Evolutionary conservation across 495 filamentous ascomycete genomes (phyloP).

Genomic region (Penicillium macrosclerotiorum): DNA sequence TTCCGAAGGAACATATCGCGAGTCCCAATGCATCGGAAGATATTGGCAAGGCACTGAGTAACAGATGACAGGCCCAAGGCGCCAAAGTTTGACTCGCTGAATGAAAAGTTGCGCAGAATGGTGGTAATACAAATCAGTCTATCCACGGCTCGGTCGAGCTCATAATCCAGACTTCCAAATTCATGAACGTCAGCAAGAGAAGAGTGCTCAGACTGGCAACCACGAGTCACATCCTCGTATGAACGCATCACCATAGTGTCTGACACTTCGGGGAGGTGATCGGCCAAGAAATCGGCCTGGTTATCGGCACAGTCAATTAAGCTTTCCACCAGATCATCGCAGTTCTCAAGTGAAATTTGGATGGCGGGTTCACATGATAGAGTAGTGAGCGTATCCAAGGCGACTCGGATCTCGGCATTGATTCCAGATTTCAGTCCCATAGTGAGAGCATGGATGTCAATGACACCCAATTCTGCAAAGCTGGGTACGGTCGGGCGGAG

Average conservation of each 20-base stretch:
- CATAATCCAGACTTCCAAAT: conserved; percentile 76
- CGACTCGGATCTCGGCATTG: conserved; percentile 79
- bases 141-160: conserved; percentile 83
- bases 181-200: conserved; percentile 64
- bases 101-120: conserved; percentile 89
- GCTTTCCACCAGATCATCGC: conserved; percentile 85
- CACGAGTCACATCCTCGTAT: conserved; percentile 85
- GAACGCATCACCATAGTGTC: conserved; percentile 75
- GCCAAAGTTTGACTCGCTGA: conserved; percentile 70
- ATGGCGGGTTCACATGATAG: conserved; percentile 62
- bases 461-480: conserved; percentile 75
- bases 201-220: conserved; percentile 67
- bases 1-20: conserved; percentile 81
- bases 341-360: conserved; percentile 66
- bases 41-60: conserved; percentile 73
- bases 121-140: conserved; percentile 87
- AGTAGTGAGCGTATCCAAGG: conserved; percentile 77
- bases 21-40: conserved; percentile 85
- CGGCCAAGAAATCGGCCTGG: conserved; percentile 73
- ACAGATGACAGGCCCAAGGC: conserved; percentile 70
- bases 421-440: conserved; percentile 92
- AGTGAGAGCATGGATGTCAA: conserved; percentile 89
- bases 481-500: conserved; percentile 70
- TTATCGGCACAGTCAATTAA: conserved; percentile 89
- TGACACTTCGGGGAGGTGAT: conserved; percentile 78